Conservation (phyloP, 495 filamentous ascomycete genomes). For the Collariella sp. region DNA sequence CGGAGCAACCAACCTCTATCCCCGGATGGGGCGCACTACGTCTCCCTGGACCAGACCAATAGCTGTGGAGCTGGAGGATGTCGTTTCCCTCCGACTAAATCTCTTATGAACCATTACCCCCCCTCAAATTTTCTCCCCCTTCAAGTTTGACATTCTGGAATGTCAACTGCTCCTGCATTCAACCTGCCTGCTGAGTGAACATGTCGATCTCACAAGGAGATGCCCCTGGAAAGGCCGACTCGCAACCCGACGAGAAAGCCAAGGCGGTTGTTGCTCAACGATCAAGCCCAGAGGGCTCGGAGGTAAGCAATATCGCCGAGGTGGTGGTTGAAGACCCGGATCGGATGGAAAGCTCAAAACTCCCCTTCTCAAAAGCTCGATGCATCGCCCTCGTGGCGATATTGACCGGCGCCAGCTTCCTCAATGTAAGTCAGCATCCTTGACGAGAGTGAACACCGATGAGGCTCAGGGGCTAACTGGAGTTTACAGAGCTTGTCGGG, state of each 20-base stretch:
- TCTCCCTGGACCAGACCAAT: not conserved
- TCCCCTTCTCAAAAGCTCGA: conserved; percentile 39
- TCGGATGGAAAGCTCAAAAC: conserved; percentile 14
- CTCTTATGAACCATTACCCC: not conserved
- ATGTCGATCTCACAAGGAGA: not conserved
- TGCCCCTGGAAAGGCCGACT: not conserved
- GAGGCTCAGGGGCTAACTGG: not conserved
- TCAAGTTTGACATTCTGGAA: not conserved
- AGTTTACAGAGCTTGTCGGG: conserved; percentile 44
- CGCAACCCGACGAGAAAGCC: not conserved
- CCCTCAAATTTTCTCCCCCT: no score
- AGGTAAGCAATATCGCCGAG: conserved; percentile 10
- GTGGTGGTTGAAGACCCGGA: not conserved
- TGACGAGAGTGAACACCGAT: not conserved
- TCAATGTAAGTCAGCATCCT: conserved; percentile 36
- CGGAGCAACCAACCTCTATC: not conserved
- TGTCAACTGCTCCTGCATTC: no score
- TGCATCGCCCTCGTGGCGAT: conserved; percentile 42
- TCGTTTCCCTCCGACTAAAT: conserved; percentile 1
- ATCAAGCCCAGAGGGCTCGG: conserved; percentile 18
- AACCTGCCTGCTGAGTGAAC: not conserved
- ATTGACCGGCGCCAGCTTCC: conserved; percentile 46
- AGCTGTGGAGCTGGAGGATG: conserved; percentile 11
- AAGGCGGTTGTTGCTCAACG: not conserved
- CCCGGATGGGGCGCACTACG: not conserved